These are phyloP conservation scores for Lasiosphaeria miniovina DNA, from an alignment of 495 filamentous ascomycete genomes.

Conservation along the genomic window DNA sequence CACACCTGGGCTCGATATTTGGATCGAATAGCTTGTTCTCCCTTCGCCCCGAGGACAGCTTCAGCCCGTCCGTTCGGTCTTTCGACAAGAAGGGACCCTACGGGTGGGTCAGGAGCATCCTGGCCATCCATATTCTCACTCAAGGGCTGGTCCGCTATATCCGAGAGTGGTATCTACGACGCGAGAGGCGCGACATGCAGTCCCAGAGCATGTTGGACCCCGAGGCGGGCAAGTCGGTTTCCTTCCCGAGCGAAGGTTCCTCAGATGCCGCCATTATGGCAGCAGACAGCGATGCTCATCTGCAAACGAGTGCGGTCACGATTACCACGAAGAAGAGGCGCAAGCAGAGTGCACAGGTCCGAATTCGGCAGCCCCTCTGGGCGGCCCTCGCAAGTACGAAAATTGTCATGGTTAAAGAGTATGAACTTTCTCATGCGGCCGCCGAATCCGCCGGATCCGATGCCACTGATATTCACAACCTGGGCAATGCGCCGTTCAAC, in stretches of 20 bases:
- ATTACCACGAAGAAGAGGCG: constrained; percentile 72
- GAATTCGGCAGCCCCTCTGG: constrained; percentile 90
- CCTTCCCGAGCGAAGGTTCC: constrained; percentile 27
- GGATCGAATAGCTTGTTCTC: constrained; percentile 40
- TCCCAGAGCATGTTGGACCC: constrained; percentile 44
- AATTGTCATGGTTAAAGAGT: constrained; percentile 89
- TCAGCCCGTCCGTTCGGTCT: constrained; percentile 38
- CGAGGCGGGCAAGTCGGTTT: constrained; percentile 44
- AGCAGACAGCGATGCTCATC: constrained; percentile 43
- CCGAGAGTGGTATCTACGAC: constrained; percentile 56
- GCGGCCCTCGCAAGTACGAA: constrained; percentile 91
- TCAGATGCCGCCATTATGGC: constrained; percentile 44
- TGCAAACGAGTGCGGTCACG: constrained; percentile 28
- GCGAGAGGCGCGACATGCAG: constrained; percentile 48
- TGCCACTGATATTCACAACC: constrained; percentile 73
- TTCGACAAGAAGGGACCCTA: constrained; percentile 49
- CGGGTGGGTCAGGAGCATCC: constrained; percentile 55
- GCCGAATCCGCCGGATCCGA: constrained; percentile 70
- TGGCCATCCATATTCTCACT: constrained; percentile 86
- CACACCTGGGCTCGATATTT: constrained; percentile 38
- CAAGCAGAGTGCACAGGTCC: constrained; percentile 83
- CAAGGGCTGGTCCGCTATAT: constrained; percentile 69
- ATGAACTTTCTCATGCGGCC: constrained; percentile 77
- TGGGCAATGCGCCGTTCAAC: constrained; percentile 73
- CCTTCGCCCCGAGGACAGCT: constrained; percentile 38